Base-by-base conservation (phyloP, 352 stramenopile genomes). In the Plasmopara muralis region DNA sequence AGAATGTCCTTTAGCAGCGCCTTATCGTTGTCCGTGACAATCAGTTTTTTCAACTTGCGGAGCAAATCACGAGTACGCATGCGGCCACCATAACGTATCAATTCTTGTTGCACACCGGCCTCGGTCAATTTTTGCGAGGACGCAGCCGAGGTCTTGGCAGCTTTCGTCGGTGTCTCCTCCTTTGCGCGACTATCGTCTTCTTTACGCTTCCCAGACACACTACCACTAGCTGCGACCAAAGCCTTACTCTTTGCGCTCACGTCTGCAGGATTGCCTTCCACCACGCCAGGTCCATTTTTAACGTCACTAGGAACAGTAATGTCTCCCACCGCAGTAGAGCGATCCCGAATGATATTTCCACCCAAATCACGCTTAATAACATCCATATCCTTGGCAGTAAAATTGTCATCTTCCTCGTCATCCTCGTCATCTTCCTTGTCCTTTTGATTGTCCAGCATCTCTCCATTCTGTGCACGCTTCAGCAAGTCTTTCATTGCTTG, bases 401-500 rank as follows among this genome's bases (percentile, higher is more conserved):
- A 91, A 42, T 86, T 70, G 13, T 83, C 74, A n/a, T 89, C 77
- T 14, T 73, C 64, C 9, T 70, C 66, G 6, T 70, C 72, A 0
- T 86, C 74, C 4, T 80, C 70, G 2, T 88, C 73, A 39, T 47
- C 73, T 9, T 77, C 72, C 39, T 84, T 74, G 9, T 87, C 73
- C 45, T 86, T 78, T 15, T 54, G 59, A 3, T 60, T 61, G 30
- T 82, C 72, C 39, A 73, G 45, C 62, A 91, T 89, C 43, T 91
- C 78, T 20, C 77, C 77, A 45, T 70, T 89, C 57, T 89, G 78
- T 6, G 76, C 81, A 29, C 77, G 74, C 62, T 88, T 87, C 40
- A 91, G 70, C 62, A 91, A 55, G 45, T 89, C 78, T 38, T 91
- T 89, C 81, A 91, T 91, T 14, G 76, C 81, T 46, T 91, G 81